Conservation (phyloP, 108 stramenopile genomes). For the Conticribra guillardii region DNA sequence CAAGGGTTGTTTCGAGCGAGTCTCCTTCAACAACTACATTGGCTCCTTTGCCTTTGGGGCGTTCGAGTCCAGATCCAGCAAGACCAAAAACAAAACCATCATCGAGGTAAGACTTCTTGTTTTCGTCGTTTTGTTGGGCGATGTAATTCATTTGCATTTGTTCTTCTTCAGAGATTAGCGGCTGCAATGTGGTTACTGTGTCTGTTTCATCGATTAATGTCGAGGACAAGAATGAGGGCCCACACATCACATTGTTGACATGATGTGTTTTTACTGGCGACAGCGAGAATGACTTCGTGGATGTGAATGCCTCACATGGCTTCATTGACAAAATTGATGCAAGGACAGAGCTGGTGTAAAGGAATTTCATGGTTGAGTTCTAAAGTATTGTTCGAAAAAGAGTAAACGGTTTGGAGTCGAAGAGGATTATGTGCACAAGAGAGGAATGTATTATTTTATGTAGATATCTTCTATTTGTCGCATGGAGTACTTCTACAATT, state of each 20-base stretch:
- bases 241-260: background rate
- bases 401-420: background rate
- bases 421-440: too few relatives aligned
- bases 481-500: too few relatives aligned
- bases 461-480: too few relatives aligned
- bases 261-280: too few relatives aligned
- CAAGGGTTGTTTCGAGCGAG: slow-evolving; percentile 67
- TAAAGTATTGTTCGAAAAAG: background rate
- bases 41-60: slow-evolving; percentile 72
- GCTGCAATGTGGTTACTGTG: background rate
- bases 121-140: background rate
- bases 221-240: background rate
- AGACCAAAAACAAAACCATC: slow-evolving; percentile 88
- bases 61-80: slow-evolving; percentile 78
- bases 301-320: slow-evolving; percentile 14
- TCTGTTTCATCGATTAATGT: slow-evolving; percentile 18
- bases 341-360: background rate
- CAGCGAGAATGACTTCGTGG: slow-evolving; percentile 6
- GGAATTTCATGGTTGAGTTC: slow-evolving; percentile 5
- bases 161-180: slow-evolving; percentile 16
- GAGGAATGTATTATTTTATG: too few relatives aligned
- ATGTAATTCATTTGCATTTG: slow-evolving; percentile 1
- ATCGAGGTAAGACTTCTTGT: slow-evolving; percentile 55
- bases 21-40: slow-evolving; percentile 79
- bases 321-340: background rate